Percentiles rank a stretch among this genome's conserved stretches.
Evolutionary conservation across 306 rosid species (phyloP).

Genomic region (Acacia melanoxylon): DNA sequence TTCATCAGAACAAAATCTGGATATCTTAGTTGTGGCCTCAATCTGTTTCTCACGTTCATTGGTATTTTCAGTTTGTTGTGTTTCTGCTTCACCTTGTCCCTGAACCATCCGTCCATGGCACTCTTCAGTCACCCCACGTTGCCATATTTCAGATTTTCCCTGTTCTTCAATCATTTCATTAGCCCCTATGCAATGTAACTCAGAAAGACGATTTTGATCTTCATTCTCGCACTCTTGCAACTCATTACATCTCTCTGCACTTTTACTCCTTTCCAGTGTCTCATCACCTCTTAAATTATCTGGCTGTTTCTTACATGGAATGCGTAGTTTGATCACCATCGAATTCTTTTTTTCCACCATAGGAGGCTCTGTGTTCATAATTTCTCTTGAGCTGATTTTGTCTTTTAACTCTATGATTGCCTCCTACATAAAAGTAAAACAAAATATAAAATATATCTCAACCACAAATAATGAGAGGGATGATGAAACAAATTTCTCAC

Average conservation of each 20-base stretch:
- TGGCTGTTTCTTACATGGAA: not conserved
- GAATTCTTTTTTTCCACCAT: not conserved
- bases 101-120: not conserved
- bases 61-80: not conserved
- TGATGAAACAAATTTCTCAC: not conserved
- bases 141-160: constrained; percentile 7
- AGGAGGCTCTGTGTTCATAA: not conserved
- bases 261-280: not conserved
- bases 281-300: not conserved
- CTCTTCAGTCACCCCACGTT: not conserved
- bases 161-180: constrained; percentile 8
- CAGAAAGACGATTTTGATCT: not conserved
- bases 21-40: not conserved
- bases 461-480: constrained; percentile 1
- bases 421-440: not conserved
- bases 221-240: not conserved
- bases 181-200: not conserved
- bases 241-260: not conserved
- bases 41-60: not conserved
- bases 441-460: not conserved
- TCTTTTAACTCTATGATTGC: not conserved
- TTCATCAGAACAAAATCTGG: not conserved
- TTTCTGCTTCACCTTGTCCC: not conserved
- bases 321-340: not conserved
- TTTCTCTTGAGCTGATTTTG: not conserved